A percentile compares a stretch with the other conserved stretches of the same genome.
Conservation (phyloP, 148 eudicot genomes). For the Pouteria glomerata region DNA sequence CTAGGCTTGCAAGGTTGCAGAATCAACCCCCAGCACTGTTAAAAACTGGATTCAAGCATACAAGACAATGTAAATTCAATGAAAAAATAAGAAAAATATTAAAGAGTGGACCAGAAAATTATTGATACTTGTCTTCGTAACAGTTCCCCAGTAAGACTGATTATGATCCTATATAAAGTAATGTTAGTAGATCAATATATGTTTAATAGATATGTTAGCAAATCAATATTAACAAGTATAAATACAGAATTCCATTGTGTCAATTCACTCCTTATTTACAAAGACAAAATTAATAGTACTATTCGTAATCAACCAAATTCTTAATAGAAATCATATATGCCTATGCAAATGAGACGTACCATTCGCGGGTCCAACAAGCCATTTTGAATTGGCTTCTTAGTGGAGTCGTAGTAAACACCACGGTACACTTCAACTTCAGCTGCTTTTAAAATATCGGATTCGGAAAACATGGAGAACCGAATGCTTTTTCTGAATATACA, state of each 20-base stretch:
- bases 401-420: conserved; percentile 40
- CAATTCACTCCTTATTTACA: neutral
- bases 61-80: too few species aligned
- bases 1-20: too few species aligned
- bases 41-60: too few species aligned
- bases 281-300: neutral
- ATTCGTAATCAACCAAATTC: neutral
- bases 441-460: conserved; percentile 43
- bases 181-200: too few species aligned
- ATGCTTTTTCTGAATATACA: conserved; percentile 56
- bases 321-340: too few species aligned
- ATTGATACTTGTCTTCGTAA: too few species aligned
- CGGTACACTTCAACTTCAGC: conserved; percentile 60
- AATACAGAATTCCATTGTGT: neutral
- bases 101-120: too few species aligned
- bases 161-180: too few species aligned
- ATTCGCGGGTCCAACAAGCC: conserved; percentile 82
- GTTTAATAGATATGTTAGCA: too few species aligned
- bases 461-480: conserved; percentile 54
- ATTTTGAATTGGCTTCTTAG: conserved; percentile 43
- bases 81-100: too few species aligned
- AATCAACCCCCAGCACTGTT: too few species aligned
- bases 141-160: too few species aligned
- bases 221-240: neutral
- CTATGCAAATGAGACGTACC: conserved; percentile 29